These are phyloP conservation scores for Fusarium aywerte DNA, from an alignment of 2,329 filamentous ascomycete genomes.

Conservation along the genomic window DNA sequence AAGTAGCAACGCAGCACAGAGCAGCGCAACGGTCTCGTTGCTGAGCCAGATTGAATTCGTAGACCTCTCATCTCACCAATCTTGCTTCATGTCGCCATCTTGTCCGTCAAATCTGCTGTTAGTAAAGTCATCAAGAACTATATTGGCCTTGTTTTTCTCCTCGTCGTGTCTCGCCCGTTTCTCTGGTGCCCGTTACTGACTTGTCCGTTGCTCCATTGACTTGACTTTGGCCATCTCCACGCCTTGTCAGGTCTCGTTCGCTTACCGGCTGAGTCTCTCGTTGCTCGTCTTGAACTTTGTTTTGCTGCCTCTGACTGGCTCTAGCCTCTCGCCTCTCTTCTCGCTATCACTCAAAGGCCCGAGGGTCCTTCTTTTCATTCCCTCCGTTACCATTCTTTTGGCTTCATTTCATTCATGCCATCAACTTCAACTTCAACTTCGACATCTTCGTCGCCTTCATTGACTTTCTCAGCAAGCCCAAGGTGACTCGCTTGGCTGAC, in stretches of 20 bases:
- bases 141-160: slow-evolving; percentile 19
- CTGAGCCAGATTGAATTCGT: slow-evolving; percentile 41
- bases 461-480: slow-evolving; percentile 33
- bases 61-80: slow-evolving; percentile 24
- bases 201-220: slow-evolving; percentile 39
- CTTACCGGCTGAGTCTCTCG: slow-evolving; percentile 38
- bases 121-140: slow-evolving; percentile 17
- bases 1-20: slow-evolving; percentile 17
- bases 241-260: slow-evolving; percentile 40
- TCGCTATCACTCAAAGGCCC: slow-evolving; percentile 36
- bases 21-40: slow-evolving; percentile 41
- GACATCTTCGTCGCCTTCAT: slow-evolving; percentile 31
- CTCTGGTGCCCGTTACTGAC: slow-evolving; percentile 39
- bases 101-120: slow-evolving; percentile 4
- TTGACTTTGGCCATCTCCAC: slow-evolving; percentile 42
- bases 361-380: slow-evolving; percentile 35
- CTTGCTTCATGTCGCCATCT: slow-evolving; percentile 4
- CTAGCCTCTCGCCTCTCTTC: slow-evolving; percentile 35
- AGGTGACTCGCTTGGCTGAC: slow-evolving; percentile 40
- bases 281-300: slow-evolving; percentile 43
- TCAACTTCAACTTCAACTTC: slow-evolving; percentile 32
- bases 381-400: slow-evolving; percentile 32
- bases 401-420: slow-evolving; percentile 38
- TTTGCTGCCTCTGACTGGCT: slow-evolving; percentile 41
- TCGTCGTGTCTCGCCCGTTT: slow-evolving; percentile 42